Evolutionary conservation across 2,329 filamentous ascomycete genomes (phyloP).

Genomic region (Chaetomium sp.): DNA sequence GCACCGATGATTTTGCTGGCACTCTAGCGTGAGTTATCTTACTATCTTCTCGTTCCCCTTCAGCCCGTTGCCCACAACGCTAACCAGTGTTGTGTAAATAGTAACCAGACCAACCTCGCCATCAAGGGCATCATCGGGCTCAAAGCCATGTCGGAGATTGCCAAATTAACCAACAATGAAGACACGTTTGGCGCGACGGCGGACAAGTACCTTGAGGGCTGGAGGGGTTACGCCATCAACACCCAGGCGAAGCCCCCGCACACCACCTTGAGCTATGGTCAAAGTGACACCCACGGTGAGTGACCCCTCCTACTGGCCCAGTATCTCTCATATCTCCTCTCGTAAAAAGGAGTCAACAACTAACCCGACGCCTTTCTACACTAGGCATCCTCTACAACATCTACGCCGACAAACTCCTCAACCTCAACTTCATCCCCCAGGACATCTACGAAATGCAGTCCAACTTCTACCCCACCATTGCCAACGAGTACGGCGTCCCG

Average conservation of each 20-base stretch:
- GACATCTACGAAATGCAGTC: slow-evolving; percentile 72
- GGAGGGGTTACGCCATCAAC: slow-evolving; percentile 66
- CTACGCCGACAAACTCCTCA: slow-evolving; percentile 70
- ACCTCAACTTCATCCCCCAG: slow-evolving; percentile 68
- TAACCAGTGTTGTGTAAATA: slow-evolving; percentile 6
- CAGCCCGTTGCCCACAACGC: background rate
- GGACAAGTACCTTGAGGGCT: slow-evolving; percentile 62
- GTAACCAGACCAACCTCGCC: slow-evolving; percentile 72
- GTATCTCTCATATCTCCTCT: background rate
- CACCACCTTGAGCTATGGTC: slow-evolving; percentile 72
- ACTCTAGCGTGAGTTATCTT: slow-evolving; percentile 47
- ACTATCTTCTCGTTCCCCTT: background rate
- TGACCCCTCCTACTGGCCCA: background rate
- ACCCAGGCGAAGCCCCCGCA: slow-evolving; percentile 55
- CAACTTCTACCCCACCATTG: slow-evolving; percentile 65
- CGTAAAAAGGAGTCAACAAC: background rate
- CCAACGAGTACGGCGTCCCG: slow-evolving; percentile 71
- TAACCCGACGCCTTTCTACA: too few species aligned
- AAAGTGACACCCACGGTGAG: slow-evolving; percentile 41
- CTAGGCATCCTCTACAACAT: slow-evolving; percentile 64
- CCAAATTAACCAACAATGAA: slow-evolving; percentile 52
- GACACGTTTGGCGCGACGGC: slow-evolving; percentile 58
- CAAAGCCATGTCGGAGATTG: slow-evolving; percentile 69
- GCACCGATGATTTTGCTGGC: slow-evolving; percentile 79
- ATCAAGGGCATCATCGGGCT: slow-evolving; percentile 80